A percentile compares a stretch with the other conserved stretches of the same genome.
Evolutionary conservation across 2,329 filamentous ascomycete species (phyloP).

Genomic region (Metarhizium anisopliae): DNA sequence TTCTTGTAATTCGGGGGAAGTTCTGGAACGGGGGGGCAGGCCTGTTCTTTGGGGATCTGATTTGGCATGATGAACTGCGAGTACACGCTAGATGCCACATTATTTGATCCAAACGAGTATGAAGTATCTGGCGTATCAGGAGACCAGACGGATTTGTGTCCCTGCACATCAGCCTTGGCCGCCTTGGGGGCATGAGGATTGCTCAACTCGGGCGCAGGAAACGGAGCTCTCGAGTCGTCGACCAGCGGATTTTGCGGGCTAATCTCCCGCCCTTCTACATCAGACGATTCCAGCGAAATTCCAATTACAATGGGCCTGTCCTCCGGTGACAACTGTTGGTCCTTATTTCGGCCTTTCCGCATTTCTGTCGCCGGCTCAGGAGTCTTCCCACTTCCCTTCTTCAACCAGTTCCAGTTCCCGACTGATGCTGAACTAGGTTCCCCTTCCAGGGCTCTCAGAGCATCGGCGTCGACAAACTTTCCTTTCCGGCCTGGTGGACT

Average conservation of each 20-base stretch:
- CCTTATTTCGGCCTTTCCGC: constrained; percentile 16
- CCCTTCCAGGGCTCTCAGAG: constrained; percentile 51
- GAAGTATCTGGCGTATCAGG: constrained; percentile 49
- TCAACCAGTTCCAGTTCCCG: constrained; percentile 50
- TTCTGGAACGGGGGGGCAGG: constrained; percentile 55
- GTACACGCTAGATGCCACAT: constrained; percentile 50
- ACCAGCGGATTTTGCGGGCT: constrained; percentile 41
- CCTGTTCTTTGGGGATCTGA: constrained; percentile 20
- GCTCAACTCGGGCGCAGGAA: not conserved
- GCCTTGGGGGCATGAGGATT: not conserved
- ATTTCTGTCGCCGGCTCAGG: constrained; percentile 18
- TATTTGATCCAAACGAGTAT: constrained; percentile 30
- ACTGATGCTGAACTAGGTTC: constrained; percentile 42
- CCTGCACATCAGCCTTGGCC: not conserved
- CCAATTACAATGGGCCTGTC: constrained; percentile 68
- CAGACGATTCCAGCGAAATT: constrained; percentile 50
- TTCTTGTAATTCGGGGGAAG: constrained; percentile 37
- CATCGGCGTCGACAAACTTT: constrained; percentile 50
- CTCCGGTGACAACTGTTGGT: constrained; percentile 52
- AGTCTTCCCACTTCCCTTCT: constrained; percentile 26
- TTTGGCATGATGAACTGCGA: constrained; percentile 41
- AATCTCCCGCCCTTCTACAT: constrained; percentile 20
- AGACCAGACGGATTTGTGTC: constrained; percentile 45
- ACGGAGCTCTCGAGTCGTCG: constrained; percentile 21
- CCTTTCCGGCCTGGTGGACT: constrained; percentile 21